Percentiles rank a stretch among this genome's conserved stretches.
These are phyloP conservation scores for Lumnitzera racemosa DNA, from an alignment of 345 rosid genomes.

Conservation along the genomic window DNA sequence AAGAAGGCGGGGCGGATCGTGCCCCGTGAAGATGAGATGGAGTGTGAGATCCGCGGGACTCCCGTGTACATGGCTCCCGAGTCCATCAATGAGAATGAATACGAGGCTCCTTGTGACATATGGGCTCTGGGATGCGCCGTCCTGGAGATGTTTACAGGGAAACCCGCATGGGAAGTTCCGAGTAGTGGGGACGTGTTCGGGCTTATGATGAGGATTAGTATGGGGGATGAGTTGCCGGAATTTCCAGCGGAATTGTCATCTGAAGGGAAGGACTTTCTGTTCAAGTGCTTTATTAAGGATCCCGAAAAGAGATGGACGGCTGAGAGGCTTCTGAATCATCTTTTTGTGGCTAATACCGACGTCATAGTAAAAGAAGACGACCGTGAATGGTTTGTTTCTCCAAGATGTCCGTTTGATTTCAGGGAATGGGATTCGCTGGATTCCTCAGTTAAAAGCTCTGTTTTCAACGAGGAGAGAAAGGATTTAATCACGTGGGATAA, in stretches of 20 bases:
- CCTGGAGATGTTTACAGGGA: slow-evolving; percentile 70
- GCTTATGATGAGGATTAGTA: slow-evolving; percentile 51
- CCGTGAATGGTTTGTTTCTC: slow-evolving; percentile 5
- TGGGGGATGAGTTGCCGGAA: slow-evolving; percentile 42
- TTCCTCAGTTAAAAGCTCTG: neutral
- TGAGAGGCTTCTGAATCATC: slow-evolving; percentile 66
- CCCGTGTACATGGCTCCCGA: slow-evolving; percentile 80
- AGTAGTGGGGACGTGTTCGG: slow-evolving; percentile 23
- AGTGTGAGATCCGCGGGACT: slow-evolving; percentile 54
- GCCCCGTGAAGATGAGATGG: neutral
- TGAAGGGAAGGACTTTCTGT: slow-evolving; percentile 64
- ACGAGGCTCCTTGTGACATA: slow-evolving; percentile 67
- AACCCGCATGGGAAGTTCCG: slow-evolving; percentile 47
- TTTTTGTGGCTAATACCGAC: slow-evolving; percentile 26
- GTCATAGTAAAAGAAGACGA: neutral
- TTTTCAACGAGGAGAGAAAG: too few species aligned
- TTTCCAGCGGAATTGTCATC: slow-evolving; percentile 53
- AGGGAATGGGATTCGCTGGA: neutral
- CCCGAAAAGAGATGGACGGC: slow-evolving; percentile 59
- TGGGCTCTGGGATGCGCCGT: slow-evolving; percentile 85
- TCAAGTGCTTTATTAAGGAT: slow-evolving; percentile 52
- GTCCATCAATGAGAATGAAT: slow-evolving; percentile 41
- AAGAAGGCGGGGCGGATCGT: slow-evolving; percentile 21
- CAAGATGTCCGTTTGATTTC: slow-evolving; percentile 14
- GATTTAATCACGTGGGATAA: too few species aligned